Base-by-base conservation (phyloP, 345 rosid genomes). In the Conringia planisiliqua region DNA sequence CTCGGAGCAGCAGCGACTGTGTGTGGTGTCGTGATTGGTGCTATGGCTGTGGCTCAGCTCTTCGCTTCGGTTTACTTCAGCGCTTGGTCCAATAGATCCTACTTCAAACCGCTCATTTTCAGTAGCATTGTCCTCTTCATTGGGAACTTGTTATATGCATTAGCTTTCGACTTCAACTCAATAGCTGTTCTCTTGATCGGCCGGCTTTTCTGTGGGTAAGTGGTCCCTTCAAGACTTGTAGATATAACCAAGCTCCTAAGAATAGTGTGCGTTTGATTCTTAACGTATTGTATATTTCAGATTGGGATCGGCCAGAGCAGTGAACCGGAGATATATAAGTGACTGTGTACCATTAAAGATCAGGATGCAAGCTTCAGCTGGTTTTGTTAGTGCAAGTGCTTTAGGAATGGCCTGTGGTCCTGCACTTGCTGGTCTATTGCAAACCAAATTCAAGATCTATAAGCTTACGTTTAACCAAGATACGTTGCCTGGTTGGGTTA, bases 391-490 rank as follows among this genome's bases (percentile, higher is more conserved):
- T 83, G 99, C 99, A 70, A 95, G 99, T 89, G 99, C 99, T 75
- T 80, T 95, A n/a, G 97, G 99, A 73, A 92, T 95, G 98, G 99
- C 99, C 22, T 90, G 96, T 81, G 99, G 99, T 81, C 99, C 99
- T 57, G 97, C 96, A 54, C 90, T 95, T 78, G 97, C 98, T 72
- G 99, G 97, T 73, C 43, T 95, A 61, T 87, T 95, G 60, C 99
- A 95, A 73, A 85, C 74, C 3, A 82, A 85, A 63, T 95, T 95
- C 80, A 88, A 83, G 83, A 82, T 95, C 35, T 90, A 79, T 85
- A 85, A 81, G 59, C 58, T 95, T 7, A 90, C 99, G n/a, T 89
- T 95, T 79, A 86, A 92, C 76, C 84, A 80, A 79, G 76, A 82
- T 27, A 95, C 99, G 64, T 86, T 92, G 71, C 99, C 99, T 0